These are phyloP conservation scores for Hymenoscyphus scutula DNA, from an alignment of 2,329 filamentous ascomycete genomes.

Conservation along the genomic window DNA sequence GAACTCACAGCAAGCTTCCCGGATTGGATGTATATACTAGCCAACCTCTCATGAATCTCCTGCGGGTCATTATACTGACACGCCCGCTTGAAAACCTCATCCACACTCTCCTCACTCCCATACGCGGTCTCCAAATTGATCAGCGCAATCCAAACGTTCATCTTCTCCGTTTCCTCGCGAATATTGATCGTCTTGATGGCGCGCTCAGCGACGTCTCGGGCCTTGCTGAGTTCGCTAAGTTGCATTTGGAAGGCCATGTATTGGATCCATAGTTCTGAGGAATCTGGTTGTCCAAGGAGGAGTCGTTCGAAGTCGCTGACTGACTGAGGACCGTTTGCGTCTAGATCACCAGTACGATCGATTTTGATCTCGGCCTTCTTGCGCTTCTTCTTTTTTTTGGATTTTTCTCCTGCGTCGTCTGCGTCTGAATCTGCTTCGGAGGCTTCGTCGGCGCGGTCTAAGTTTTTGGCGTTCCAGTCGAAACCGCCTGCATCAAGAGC, in stretches of 20 bases:
- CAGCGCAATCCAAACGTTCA: slow-evolving; percentile 92
- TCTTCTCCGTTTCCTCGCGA: slow-evolving; percentile 85
- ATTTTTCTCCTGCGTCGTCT: slow-evolving; percentile 39
- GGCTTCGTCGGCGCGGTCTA: slow-evolving; percentile 49
- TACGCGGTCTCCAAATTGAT: slow-evolving; percentile 94
- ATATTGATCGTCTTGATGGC: slow-evolving; percentile 90
- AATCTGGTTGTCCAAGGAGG: slow-evolving; percentile 86
- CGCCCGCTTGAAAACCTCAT: slow-evolving; percentile 85
- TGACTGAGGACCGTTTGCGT: slow-evolving; percentile 83
- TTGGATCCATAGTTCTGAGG: slow-evolving; percentile 88
- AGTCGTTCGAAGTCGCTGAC: slow-evolving; percentile 91
- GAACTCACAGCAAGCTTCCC: slow-evolving; percentile 73
- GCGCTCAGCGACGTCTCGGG: slow-evolving; percentile 84
- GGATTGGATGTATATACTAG: slow-evolving; percentile 93
- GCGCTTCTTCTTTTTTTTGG: slow-evolving; percentile 73
- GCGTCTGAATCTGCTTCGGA: slow-evolving; percentile 47
- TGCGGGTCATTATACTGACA: slow-evolving; percentile 92
- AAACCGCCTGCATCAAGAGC: slow-evolving; percentile 75
- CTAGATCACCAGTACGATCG: slow-evolving; percentile 89
- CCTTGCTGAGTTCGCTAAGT: slow-evolving; percentile 82
- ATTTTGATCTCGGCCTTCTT: slow-evolving; percentile 76
- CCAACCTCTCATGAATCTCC: slow-evolving; percentile 83
- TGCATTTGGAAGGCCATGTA: slow-evolving; percentile 99
- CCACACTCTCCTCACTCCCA: slow-evolving; percentile 76
- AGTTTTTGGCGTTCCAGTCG: slow-evolving; percentile 76